phyloP scores from a whole-genome alignment of 495 filamentous ascomycete species.

The Penicillium fimorum region DNA sequence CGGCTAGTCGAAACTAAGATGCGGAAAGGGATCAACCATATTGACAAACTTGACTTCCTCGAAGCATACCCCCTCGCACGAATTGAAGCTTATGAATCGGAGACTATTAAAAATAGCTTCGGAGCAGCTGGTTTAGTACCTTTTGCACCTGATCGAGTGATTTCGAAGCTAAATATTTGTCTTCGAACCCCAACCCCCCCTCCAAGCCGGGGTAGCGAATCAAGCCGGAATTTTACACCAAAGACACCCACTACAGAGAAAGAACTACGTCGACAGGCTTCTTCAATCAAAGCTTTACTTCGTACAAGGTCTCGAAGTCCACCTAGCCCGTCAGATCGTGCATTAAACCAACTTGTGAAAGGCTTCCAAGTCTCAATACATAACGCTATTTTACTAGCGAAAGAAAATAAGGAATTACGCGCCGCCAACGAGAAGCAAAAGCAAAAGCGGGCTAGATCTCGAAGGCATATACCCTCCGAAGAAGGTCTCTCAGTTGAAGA shows the following conservation, averaged over 20 bases:
- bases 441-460: background rate
- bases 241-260: too few species aligned
- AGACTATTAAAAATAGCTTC: slow-evolving; percentile 8
- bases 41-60: slow-evolving; percentile 13
- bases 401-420: slow-evolving; percentile 10
- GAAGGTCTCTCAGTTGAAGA: background rate
- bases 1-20: background rate
- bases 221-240: too few species aligned
- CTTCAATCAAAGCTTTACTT: background rate
- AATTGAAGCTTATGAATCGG: slow-evolving; percentile 1
- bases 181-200: slow-evolving; percentile 7
- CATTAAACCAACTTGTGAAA: too few species aligned
- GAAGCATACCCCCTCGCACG: background rate
- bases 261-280: too few species aligned
- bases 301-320: too few species aligned
- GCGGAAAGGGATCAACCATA: slow-evolving; percentile 2
- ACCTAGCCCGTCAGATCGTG: too few species aligned
- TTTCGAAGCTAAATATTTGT: slow-evolving; percentile 12
- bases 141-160: slow-evolving; percentile 4
- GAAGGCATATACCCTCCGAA: background rate
- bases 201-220: background rate
- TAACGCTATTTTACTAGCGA: background rate
- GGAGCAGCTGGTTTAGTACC: slow-evolving; percentile 6
- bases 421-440: background rate
- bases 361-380: too few species aligned